phyloP scores from a whole-genome alignment of 164 flowering plant species.

The Vitis riparia region DNA sequence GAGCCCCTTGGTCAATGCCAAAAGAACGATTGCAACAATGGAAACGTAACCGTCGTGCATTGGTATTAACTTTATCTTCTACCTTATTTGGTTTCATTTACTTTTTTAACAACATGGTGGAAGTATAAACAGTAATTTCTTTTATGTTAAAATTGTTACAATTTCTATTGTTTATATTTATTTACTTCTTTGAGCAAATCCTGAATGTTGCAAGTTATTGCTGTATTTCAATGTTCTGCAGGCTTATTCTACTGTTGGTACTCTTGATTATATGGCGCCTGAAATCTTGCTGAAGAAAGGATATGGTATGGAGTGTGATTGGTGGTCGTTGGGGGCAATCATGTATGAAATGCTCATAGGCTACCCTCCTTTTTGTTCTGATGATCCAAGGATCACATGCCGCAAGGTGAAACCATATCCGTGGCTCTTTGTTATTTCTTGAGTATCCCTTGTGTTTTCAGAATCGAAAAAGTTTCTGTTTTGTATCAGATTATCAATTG shows the following conservation, averaged over 20 bases:
- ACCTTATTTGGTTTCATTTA: neutral
- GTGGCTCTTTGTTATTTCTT: neutral
- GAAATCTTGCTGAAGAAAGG: slow-evolving; percentile 88
- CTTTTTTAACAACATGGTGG: slow-evolving; percentile 3
- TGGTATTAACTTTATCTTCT: slow-evolving; percentile 42
- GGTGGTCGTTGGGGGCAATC: slow-evolving; percentile 96
- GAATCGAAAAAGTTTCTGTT: slow-evolving; percentile 12
- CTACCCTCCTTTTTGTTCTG: slow-evolving; percentile 91
- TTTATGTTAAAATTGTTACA: neutral
- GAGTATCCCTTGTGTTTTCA: neutral
- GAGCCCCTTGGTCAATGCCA: slow-evolving; percentile 75
- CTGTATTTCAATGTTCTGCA: slow-evolving; percentile 20
- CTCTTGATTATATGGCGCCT: slow-evolving; percentile 97
- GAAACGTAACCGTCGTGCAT: slow-evolving; percentile 87
- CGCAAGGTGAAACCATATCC: slow-evolving; percentile 59
- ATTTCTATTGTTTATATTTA: neutral
- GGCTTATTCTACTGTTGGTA: slow-evolving; percentile 95
- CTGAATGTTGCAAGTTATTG: too few relatives aligned
- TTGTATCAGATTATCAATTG: slow-evolving; percentile 76
- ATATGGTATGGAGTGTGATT: slow-evolving; percentile 92
- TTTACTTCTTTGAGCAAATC: slow-evolving; percentile 6
- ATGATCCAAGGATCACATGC: slow-evolving; percentile 83
- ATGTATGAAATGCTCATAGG: slow-evolving; percentile 93
- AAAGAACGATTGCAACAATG: slow-evolving; percentile 73
- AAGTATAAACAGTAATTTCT: neutral